Evolutionary conservation across 202 grass and related monocot genomes (phyloP), one percentile per base, ranked within the genome.

Genomic region (Brachypodium distachyon): DNA sequence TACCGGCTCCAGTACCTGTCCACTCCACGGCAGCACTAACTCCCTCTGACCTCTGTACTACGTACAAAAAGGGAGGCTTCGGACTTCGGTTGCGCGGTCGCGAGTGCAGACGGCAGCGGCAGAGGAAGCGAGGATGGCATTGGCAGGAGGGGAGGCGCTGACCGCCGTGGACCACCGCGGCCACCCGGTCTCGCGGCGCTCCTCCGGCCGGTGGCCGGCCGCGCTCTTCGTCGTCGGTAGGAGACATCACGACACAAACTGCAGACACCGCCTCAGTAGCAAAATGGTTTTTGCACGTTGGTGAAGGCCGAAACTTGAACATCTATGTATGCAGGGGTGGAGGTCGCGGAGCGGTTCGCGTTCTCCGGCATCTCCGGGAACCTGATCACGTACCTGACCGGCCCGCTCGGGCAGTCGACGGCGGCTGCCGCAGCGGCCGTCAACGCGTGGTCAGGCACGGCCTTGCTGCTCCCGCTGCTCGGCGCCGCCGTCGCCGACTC

Each of bases 371-470:
- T 90, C 49, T 14, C 77, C 42, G 57, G 47, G 17, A 90, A 87
- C 55, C 73, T 93, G 57, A 85, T 93, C 17, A 85, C 53, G 49
- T 93, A 90, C 70, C 61, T 93, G 19, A 93, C 91, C 1, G 87
- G 87, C 4, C 87, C 72, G 61, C 77, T 93, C 31, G 61, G 67
- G 2, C 81, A 85, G 81, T 21, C 84, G 50, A 90, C 48, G n/a
- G 84, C 91, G 4, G 31, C 73, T 2, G 87, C 91, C 7, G 91
- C 91, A 0, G 43, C 81, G 3, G 62, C 87, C 18, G 34, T 87
- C 13, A 87, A 90, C 77, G 61, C 56, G 22, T 93, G 91, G 87
- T 17, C 61, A 3, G 84, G 91, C 46, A 55, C 62, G 42, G 54
- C 81, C 12, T 70, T 58, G 27, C 60, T 93, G 81, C 67, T 93